These are phyloP conservation scores for Boletus patriciae DNA, from an alignment of 768 basidiomycete species.

Conservation along the genomic window DNA sequence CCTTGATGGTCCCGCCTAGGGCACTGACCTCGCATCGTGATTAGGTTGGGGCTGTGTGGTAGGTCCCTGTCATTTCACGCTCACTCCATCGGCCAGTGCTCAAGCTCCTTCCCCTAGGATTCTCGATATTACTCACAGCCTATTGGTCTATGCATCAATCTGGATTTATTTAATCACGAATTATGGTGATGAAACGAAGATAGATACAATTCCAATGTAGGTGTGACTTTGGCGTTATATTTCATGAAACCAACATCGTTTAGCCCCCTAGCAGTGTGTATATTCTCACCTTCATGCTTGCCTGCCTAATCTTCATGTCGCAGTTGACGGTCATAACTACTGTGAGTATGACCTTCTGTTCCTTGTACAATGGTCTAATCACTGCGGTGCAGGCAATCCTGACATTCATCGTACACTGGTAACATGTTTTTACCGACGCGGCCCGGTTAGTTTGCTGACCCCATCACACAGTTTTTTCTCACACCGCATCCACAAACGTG, in stretches of 20 bases:
- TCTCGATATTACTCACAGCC: constrained; percentile 44
- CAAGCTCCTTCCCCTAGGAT: constrained; percentile 10
- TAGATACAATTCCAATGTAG: constrained; percentile 49
- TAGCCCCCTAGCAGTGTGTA: constrained; percentile 31
- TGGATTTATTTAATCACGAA: constrained; percentile 46
- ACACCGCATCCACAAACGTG: constrained; percentile 15
- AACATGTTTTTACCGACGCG: neutral
- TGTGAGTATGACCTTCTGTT: constrained; percentile 7
- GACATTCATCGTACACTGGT: constrained; percentile 55
- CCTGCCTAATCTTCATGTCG: neutral
- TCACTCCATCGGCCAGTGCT: neutral
- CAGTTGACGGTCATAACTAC: constrained; percentile 37
- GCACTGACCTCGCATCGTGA: neutral
- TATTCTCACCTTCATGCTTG: neutral
- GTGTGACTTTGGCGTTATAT: neutral
- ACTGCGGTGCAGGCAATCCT: constrained; percentile 42
- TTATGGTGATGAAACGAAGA: constrained; percentile 40
- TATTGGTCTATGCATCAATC: constrained; percentile 40
- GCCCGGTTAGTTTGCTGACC: neutral
- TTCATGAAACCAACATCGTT: neutral
- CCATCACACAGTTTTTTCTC: constrained; percentile 4
- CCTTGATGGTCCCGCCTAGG: neutral
- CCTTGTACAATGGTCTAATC: neutral
- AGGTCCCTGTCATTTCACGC: neutral
- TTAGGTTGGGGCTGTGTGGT: constrained; percentile 33